These are phyloP conservation scores for Delphinella strobiligena DNA, from an alignment of 2,329 filamentous ascomycete genomes.

Conservation along the genomic window DNA sequence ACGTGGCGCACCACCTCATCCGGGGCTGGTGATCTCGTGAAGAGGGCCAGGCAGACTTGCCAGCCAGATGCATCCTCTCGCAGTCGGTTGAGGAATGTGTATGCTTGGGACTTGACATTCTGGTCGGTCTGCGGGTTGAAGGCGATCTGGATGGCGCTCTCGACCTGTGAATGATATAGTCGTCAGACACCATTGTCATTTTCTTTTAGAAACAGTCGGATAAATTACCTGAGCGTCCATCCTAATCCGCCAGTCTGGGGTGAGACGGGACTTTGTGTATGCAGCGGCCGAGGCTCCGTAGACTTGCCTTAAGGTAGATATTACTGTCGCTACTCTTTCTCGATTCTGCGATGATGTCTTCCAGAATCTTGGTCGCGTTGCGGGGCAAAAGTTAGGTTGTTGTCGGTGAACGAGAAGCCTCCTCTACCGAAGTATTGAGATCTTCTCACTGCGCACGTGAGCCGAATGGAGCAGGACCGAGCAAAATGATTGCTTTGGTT, in stretches of 20 bases:
- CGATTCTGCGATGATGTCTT: too few relatives aligned
- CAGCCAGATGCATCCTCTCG: constrained; percentile 74
- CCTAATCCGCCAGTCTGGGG: constrained; percentile 5
- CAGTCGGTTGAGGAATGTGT: constrained; percentile 66
- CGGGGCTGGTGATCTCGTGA: constrained; percentile 62
- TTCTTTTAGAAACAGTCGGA: too few relatives aligned
- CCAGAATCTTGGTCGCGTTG: too few relatives aligned
- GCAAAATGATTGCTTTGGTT: too few relatives aligned
- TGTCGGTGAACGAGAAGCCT: too few relatives aligned
- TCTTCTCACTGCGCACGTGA: too few relatives aligned
- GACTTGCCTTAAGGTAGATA: too few relatives aligned
- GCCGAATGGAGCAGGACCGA: too few relatives aligned
- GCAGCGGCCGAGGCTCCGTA: too few relatives aligned
- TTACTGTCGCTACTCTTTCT: not conserved
- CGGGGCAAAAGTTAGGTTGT: too few relatives aligned
- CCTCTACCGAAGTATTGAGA: too few relatives aligned
- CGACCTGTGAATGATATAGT: constrained; percentile 48
- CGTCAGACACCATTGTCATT: too few relatives aligned
- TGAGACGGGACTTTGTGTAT: not conserved
- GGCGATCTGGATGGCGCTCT: constrained; percentile 91
- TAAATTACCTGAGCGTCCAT: constrained; percentile 12
- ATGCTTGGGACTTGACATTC: constrained; percentile 67
- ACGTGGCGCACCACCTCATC: constrained; percentile 81
- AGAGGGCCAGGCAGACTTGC: constrained; percentile 80
- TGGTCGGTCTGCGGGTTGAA: constrained; percentile 70